phyloP scores from a whole-genome alignment of 2,329 filamentous ascomycete genomes.

The Penicillium rolfsii region DNA sequence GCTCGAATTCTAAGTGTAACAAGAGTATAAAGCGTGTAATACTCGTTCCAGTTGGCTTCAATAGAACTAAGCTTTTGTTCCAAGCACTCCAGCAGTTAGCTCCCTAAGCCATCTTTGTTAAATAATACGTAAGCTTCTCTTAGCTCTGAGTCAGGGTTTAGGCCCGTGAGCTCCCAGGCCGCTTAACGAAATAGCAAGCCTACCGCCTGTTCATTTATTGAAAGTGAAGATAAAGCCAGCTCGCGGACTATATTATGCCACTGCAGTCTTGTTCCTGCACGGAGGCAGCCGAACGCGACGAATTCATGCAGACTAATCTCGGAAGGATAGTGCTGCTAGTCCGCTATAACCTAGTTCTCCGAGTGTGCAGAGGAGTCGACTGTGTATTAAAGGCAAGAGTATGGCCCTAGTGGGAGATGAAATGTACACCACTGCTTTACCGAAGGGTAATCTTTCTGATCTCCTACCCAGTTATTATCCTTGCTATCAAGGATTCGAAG shows the following conservation, averaged over 20 bases:
- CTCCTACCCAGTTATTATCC: slow-evolving; percentile 19
- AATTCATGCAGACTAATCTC: slow-evolving; percentile 51
- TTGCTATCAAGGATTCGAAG: slow-evolving; percentile 46
- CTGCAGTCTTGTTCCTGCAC: slow-evolving; percentile 42
- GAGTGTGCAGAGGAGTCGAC: slow-evolving; percentile 23
- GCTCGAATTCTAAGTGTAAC: slow-evolving; percentile 11
- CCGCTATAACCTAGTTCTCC: slow-evolving; percentile 57
- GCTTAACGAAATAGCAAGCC: slow-evolving; percentile 53
- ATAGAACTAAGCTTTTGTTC: slow-evolving; percentile 38
- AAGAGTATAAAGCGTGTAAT: slow-evolving; percentile 37
- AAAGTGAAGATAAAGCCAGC: slow-evolving; percentile 50
- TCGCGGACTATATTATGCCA: slow-evolving; percentile 60
- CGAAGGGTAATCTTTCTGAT: slow-evolving; percentile 11
- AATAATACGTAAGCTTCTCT: slow-evolving; percentile 27
- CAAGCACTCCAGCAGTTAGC: slow-evolving; percentile 40
- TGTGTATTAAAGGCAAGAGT: slow-evolving; percentile 20
- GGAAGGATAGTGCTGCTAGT: slow-evolving; percentile 34
- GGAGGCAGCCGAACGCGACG: slow-evolving; percentile 52
- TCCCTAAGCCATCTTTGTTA: slow-evolving; percentile 24
- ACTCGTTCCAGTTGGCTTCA: slow-evolving; percentile 55
- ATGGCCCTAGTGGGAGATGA: slow-evolving; percentile 15
- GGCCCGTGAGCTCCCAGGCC: slow-evolving; percentile 51
- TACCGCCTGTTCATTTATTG: slow-evolving; percentile 55
- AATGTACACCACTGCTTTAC: slow-evolving; percentile 18
- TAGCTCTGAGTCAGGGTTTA: slow-evolving; percentile 6